Percentiles rank a stretch among this genome's conserved stretches.
Conservation (phyloP, 1,139 yeast genomes). For the Meyerozyma smithsonii region DNA sequence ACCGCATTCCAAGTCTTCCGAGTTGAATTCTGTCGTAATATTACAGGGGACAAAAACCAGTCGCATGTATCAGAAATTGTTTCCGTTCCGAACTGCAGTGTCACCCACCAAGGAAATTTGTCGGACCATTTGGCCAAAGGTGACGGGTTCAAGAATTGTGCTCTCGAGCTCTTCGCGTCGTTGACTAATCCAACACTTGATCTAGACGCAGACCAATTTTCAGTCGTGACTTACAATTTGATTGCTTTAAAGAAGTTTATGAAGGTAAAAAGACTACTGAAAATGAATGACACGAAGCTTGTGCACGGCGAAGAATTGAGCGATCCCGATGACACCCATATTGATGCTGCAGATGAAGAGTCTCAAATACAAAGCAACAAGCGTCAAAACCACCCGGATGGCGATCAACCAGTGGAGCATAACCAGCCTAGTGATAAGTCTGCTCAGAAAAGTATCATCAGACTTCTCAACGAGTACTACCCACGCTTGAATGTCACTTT, state of each 20-base stretch:
- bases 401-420: too few species aligned
- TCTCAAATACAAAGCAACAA: too few species aligned
- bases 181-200: constrained; percentile 47
- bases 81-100: constrained; percentile 47
- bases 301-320: constrained; percentile 4
- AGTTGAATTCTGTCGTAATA: constrained; percentile 22
- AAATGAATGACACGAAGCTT: constrained; percentile 5
- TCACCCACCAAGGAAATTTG: constrained; percentile 53
- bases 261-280: constrained; percentile 20
- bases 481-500: constrained; percentile 39
- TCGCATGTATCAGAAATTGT: constrained; percentile 34
- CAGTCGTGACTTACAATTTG: constrained; percentile 32
- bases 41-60: constrained; percentile 10
- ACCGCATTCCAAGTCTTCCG: constrained; percentile 40
- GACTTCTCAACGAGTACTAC: constrained; percentile 37
- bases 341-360: background rate
- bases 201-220: constrained; percentile 43
- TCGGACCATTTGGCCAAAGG: constrained; percentile 33
- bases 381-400: too few species aligned
- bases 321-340: constrained; percentile 2
- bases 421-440: too few species aligned
- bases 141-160: constrained; percentile 33
- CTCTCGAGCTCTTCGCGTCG: constrained; percentile 36
- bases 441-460: constrained; percentile 10
- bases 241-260: constrained; percentile 29